These are phyloP conservation scores for Globisporangium barbulae DNA, from an alignment of 352 stramenopile species.

Conservation along the genomic window DNA sequence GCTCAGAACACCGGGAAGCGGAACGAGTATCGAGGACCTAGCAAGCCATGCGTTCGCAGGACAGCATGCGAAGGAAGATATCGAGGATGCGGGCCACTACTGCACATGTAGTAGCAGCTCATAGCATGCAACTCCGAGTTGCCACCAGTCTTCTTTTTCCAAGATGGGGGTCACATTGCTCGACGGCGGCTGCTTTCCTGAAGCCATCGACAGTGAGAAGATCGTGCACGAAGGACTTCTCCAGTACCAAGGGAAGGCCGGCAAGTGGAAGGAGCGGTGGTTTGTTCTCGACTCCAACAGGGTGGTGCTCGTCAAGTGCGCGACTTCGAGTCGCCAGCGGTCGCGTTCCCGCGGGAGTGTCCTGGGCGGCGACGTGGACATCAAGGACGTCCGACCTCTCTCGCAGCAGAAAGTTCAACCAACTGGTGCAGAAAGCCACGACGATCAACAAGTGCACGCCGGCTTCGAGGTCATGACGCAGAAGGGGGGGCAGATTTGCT, in stretches of 20 bases:
- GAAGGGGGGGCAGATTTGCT: conserved; percentile 27
- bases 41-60: background rate
- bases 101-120: too few species aligned
- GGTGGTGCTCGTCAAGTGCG: conserved; percentile 49
- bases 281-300: conserved; percentile 53
- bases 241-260: conserved; percentile 43
- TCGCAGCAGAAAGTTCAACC: conserved; percentile 2
- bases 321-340: conserved; percentile 24
- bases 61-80: background rate
- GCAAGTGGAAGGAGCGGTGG: conserved; percentile 63
- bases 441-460: background rate
- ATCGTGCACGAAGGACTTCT: conserved; percentile 46
- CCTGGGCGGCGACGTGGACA: conserved; percentile 32
- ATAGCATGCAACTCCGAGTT: background rate
- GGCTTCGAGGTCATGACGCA: conserved; percentile 36
- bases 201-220: conserved; percentile 8
- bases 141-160: background rate
- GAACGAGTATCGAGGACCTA: background rate
- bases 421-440: background rate
- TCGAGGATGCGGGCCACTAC: background rate
- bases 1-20: background rate
- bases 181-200: conserved; percentile 23
- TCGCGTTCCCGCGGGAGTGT: conserved; percentile 29
- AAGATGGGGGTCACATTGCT: conserved; percentile 16
- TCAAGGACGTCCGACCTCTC: conserved; percentile 26